Evolutionary conservation across 2,329 filamentous ascomycete genomes (phyloP).

Genomic region (Nigrograna mackinnonii): DNA sequence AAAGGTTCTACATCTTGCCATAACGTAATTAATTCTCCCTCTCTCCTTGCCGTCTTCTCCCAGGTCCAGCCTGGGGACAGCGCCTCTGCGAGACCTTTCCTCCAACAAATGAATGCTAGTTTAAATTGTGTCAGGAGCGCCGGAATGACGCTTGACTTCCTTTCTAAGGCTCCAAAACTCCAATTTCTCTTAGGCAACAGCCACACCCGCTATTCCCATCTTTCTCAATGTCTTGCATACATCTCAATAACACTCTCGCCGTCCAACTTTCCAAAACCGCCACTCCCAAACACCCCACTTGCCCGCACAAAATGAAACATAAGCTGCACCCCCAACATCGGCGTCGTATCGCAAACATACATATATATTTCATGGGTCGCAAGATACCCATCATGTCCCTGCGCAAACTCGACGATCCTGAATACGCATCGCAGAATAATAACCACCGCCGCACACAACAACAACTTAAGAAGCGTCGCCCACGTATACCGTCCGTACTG

Average conservation of each 20-base stretch:
- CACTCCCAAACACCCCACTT: slow-evolving; percentile 16
- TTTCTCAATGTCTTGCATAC: too few species aligned
- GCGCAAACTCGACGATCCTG: slow-evolving; percentile 52
- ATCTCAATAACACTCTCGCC: slow-evolving; percentile 21
- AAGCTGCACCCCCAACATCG: slow-evolving; percentile 48
- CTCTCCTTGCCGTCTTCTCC: too few species aligned
- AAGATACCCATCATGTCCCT: slow-evolving; percentile 50
- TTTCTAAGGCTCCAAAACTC: too few species aligned
- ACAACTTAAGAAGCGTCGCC: slow-evolving; percentile 41
- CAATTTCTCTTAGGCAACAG: too few species aligned
- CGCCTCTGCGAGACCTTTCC: too few species aligned
- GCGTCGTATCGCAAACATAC: slow-evolving; percentile 50
- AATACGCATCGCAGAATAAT: slow-evolving; percentile 55
- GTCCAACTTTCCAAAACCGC: slow-evolving; percentile 10
- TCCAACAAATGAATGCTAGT: too few species aligned
- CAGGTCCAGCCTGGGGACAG: too few species aligned
- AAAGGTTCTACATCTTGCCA: too few species aligned
- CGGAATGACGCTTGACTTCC: too few species aligned
- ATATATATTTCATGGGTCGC: slow-evolving; percentile 47
- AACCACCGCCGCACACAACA: slow-evolving; percentile 49
- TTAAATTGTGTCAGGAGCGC: too few species aligned
- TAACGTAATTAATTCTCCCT: too few species aligned
- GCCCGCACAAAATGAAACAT: slow-evolving; percentile 27
- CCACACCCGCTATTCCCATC: too few species aligned
- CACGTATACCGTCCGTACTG: slow-evolving; percentile 38